These are phyloP conservation scores for Rubus idaeus DNA, from an alignment of 306 rosid species.

Conservation along the genomic window DNA sequence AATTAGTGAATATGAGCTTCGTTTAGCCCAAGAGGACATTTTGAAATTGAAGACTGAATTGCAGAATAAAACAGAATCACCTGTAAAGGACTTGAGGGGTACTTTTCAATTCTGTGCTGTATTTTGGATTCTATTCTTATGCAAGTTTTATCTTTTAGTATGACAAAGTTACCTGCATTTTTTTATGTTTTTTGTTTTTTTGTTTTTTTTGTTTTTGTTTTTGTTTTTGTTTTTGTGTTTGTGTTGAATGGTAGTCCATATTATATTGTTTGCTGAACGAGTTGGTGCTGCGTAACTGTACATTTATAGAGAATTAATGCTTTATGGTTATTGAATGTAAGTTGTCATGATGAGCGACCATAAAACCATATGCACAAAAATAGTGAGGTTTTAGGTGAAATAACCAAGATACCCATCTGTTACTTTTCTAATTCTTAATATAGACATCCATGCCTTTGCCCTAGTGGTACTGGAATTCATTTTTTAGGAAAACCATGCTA, in stretches of 20 bases:
- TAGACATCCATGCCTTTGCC: slow-evolving; percentile 7
- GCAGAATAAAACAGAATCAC: slow-evolving; percentile 58
- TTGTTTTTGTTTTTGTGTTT: too few species aligned
- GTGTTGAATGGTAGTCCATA: background rate
- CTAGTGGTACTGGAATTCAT: too few species aligned
- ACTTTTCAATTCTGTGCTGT: slow-evolving; percentile 22
- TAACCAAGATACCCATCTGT: too few species aligned
- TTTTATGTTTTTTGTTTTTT: too few species aligned
- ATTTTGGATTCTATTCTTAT: slow-evolving; percentile 8
- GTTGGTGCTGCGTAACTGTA: slow-evolving; percentile 2
- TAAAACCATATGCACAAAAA: background rate
- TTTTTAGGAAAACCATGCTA: background rate
- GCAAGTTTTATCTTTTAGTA: slow-evolving; percentile 13
- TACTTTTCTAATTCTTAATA: background rate
- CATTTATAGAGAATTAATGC: background rate
- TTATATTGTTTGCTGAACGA: slow-evolving; percentile 7
- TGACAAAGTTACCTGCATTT: too few species aligned
- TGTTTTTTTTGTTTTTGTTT: too few species aligned
- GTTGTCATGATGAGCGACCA: slow-evolving; percentile 3
- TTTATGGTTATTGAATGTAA: slow-evolving; percentile 4
- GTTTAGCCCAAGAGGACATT: slow-evolving; percentile 90
- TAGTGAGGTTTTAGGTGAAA: background rate
- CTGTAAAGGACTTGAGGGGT: slow-evolving; percentile 50
- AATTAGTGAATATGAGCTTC: slow-evolving; percentile 83
- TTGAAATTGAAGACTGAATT: slow-evolving; percentile 57